Base-by-base conservation (phyloP, 495 filamentous ascomycete genomes). In the Aspergillus bertholletiae region DNA sequence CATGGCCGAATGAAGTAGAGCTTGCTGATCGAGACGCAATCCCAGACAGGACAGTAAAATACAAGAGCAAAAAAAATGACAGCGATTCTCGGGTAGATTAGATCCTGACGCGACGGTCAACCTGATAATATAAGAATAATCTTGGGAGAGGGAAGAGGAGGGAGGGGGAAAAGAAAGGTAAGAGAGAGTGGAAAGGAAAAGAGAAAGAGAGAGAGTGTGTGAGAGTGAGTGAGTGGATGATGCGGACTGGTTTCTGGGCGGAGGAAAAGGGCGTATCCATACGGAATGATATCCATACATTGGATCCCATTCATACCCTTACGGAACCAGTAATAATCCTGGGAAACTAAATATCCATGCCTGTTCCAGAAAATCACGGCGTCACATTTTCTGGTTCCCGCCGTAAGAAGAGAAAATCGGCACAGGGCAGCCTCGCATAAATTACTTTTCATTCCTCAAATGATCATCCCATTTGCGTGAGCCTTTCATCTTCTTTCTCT, bases 1-100 rank as follows among this genome's bases (percentile, higher is more conserved):
- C 59, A 64, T 63, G 59, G 62, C 60, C 58, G 56, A 61, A 59
- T 47, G 50, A 17, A 45, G 37, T 41, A 61, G 47, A 43, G 51
- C 53, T 50, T 47, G 47, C 28, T 22, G 39, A 43, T 43, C 8
- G 39, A 43, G 51, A 34, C 30, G 40, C 32, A 35, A 53, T 32
- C 22, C 23, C 28, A 37, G 37, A 27, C 21, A 13, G 18, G 27
- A 34, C 30, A 48, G 23, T 37, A 37, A 37, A 37, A 37, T 37
- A 37, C 20, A 49, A 49, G 32, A 24, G 27, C 8, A 49, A 23
- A 30, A 44, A 35, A 43, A 46, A 46, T 46, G 27, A n/a, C 20
- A 34, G 34, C 7, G n/a, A 58, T 43, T 24, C 22, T 7, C 22
- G 34, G 23, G 20, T n/a, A 15, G 23, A 39, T 23, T 32, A 21